A percentile compares a stretch with the other conserved stretches of the same genome.
phyloP scores from a whole-genome alignment of 768 basidiomycete genomes.

The Serendipita sp. region DNA sequence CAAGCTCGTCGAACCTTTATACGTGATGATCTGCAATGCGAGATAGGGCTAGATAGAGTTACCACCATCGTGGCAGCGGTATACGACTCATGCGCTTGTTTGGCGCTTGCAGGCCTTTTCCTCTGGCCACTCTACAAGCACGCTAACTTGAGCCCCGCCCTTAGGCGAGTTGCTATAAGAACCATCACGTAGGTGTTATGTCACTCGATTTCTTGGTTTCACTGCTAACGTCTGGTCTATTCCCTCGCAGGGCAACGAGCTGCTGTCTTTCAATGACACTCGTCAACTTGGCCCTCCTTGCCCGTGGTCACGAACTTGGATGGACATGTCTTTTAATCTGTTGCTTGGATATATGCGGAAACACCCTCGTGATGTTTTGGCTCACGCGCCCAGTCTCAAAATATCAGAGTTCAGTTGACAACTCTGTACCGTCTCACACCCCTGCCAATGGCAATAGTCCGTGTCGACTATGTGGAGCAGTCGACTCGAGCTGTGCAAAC shows the following conservation, averaged over 20 bases:
- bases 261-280: neutral
- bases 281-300: neutral
- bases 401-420: too few relatives aligned
- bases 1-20: neutral
- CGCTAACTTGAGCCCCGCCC: neutral
- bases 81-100: neutral
- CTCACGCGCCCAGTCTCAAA: neutral
- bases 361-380: neutral
- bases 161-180: neutral
- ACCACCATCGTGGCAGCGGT: neutral
- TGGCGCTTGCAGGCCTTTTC: neutral
- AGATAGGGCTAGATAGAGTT: neutral
- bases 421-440: too few relatives aligned
- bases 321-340: neutral
- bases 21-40: neutral
- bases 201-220: neutral
- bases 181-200: neutral
- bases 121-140: neutral
- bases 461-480: too few relatives aligned
- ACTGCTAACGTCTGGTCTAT: neutral
- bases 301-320: neutral
- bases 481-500: too few relatives aligned
- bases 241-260: neutral
- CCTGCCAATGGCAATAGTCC: too few relatives aligned
- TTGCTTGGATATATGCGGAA: neutral